Evolutionary conservation across 495 filamentous ascomycete species (phyloP).

Genomic region (Annulohypoxylon moriforme): DNA sequence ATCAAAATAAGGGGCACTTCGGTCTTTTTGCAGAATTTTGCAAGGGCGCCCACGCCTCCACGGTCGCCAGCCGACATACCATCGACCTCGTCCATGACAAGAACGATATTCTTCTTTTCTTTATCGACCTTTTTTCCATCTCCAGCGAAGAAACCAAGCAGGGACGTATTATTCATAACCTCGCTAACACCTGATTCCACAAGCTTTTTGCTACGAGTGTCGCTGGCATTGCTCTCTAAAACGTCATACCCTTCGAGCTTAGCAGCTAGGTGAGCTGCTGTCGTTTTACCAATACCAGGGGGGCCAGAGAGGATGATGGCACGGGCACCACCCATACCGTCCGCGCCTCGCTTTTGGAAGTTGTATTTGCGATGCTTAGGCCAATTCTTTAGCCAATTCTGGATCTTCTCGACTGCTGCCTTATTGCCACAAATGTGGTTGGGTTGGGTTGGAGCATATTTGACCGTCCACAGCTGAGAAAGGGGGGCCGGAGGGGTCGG

Average conservation of each 20-base stretch:
- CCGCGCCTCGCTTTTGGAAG: conserved; percentile 82
- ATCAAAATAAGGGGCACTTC: conserved; percentile 96
- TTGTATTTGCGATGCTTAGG: conserved; percentile 73
- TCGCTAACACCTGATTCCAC: conserved; percentile 88
- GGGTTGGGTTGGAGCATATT: conserved; percentile 87
- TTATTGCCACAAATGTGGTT: conserved; percentile 98
- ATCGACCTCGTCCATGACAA: conserved; percentile 99
- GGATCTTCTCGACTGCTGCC: conserved; percentile 84
- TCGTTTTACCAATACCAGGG: conserved; percentile 97
- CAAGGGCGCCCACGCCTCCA: conserved; percentile 93
- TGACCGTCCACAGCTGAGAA: conserved; percentile 89
- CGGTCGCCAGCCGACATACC: conserved; percentile 98
- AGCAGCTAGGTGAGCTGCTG: conserved; percentile 92
- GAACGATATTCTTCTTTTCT: conserved; percentile 87
- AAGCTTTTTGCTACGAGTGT: conserved; percentile 96
- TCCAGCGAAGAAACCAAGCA: conserved; percentile 92
- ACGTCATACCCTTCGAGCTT: conserved; percentile 94
- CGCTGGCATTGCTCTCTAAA: conserved; percentile 94
- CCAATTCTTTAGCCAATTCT: conserved; percentile 88
- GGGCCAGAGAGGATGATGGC: conserved; percentile 94
- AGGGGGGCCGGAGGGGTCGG: conserved; percentile 58
- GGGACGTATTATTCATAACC: conserved; percentile 90
- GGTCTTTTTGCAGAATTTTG: conserved; percentile 92
- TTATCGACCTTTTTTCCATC: conserved; percentile 82
- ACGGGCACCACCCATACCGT: conserved; percentile 81